Evolutionary conservation across 192 early-diverging fungal genomes (phyloP), one percentile per base, ranked within the genome.

Genomic region (Chytriomyces sp.): DNA sequence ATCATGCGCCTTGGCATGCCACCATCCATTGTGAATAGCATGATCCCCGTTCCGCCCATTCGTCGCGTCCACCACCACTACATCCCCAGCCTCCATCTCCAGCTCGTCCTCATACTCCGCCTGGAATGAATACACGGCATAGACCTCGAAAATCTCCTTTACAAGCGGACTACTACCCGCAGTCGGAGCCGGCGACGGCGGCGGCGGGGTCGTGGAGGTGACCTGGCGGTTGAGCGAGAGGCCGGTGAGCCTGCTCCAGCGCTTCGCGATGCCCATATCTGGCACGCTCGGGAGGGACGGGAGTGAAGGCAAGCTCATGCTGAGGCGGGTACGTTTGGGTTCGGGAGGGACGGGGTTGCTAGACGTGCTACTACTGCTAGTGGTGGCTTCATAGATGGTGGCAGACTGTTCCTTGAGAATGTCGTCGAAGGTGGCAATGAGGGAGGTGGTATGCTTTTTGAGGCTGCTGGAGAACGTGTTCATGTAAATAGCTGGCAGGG

Each of bases 81-180:
- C 41, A 49, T 49, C 41, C 41, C 41, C 41, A 49, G 41, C 41
- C 12, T 49, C 41, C 41, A 49, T 49, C n/a, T 49, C 41, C 41
- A 49, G n/a, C n/a, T 49, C 41, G n/a, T 49, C 41, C n/a, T 49
- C 41, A 49, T 49, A 49, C n/a, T 49, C 41, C n/a, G 41, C 41
- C 41, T 49, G 10, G 41, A 49, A 49, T 17, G 41, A n/a, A 49
- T 49, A 49, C 41, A 49, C 12, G 10, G 41, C 41, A 49, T 49
- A 49, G n/a, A 49, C 41, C n/a, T 49, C 41, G n/a, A 49, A 49
- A 17, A n/a, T 10, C 10, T 17, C 41, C 10, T 49, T 49, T 49
- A n/a, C 12, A 49, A 10, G 10, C 41, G n/a, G n/a, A n/a, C n/a
- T n/a, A n/a, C n/a, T n/a, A n/a, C n/a, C 10, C 10, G 41, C 41